Base-by-base conservation (phyloP, 805 yeast species). In the Barnettozyma populi region DNA sequence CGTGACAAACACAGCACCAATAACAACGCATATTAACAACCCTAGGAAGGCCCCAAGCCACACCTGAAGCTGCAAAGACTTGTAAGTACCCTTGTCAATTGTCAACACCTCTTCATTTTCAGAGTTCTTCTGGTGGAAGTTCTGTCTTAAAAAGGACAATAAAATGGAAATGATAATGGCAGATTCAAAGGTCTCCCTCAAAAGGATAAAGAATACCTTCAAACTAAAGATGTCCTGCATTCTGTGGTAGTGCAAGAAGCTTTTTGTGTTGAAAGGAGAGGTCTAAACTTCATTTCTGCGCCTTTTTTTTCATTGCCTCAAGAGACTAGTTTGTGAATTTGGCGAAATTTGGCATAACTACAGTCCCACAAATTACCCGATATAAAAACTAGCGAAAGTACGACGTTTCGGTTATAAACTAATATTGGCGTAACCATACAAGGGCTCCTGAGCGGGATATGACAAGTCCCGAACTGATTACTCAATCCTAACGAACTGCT, bases 181-280 rank as follows among this genome's bases (percentile, higher is more conserved):
- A 13, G 97, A 97, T 70, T 92, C 99, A 55, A 92, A 74, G 21
- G 95, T 75, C 71, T 92, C 99, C 74, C 99, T 84, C 66, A 92
- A 82, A 46, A 90, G 90, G 54, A 90, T 82, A 69, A 90, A 88
- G 72, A 89, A 90, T 50, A 90, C 83, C 36, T 72, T 72, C 51
- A 71, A 71, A 52, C 70, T 70, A 61, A 71, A 75, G 13, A 72
- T 73, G 24, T 43, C 46, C 24, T 31, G 37, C 45, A 43, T 41
- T 37, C 25, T 41, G n/a, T 29, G 32, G 16, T 14, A 16, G 32
- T 29, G 32, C 3, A 32, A 18, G 10, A 7, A 18, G 2, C 5
- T 2, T 36, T 20, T 23, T 36, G 25, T 35, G 38, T 43, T 8
- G 23, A 23, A 9, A 11, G 11, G 40, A n/a, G n/a, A n/a, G n/a